Evolutionary conservation across 148 eudicot genomes (phyloP).

Genomic region (Vaccinium myrtillus): DNA sequence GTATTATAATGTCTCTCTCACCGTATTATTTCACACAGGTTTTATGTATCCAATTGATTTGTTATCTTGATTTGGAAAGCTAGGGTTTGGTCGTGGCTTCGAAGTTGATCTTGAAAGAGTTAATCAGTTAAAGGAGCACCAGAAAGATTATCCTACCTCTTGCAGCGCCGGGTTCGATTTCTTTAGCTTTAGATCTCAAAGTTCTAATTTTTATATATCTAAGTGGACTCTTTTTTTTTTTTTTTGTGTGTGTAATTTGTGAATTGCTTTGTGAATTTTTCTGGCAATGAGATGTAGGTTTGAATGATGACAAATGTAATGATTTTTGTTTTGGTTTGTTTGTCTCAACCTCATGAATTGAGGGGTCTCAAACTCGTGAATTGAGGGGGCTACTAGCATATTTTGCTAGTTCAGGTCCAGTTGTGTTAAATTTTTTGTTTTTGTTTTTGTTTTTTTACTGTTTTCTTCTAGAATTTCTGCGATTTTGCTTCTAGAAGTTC

Average conservation of each 20-base stretch:
- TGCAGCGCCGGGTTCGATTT: conserved; percentile 42
- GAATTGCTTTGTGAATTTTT: not conserved
- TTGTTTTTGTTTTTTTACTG: not conserved
- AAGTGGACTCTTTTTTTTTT: not conserved
- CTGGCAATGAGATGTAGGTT: not conserved
- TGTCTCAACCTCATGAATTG: too few relatives aligned
- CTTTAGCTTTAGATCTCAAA: not conserved
- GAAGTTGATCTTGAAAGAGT: conserved; percentile 50
- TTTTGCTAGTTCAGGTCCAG: not conserved
- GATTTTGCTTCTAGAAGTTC: not conserved
- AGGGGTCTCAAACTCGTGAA: not conserved
- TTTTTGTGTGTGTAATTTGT: not conserved
- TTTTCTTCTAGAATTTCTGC: not conserved
- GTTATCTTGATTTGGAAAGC: not conserved
- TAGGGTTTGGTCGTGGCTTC: conserved; percentile 46
- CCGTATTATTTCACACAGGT: too few relatives aligned
- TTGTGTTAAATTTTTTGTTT: not conserved
- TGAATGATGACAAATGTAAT: not conserved
- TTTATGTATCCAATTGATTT: too few relatives aligned
- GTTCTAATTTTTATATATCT: not conserved
- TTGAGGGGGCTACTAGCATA: not conserved
- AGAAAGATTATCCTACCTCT: conserved; percentile 48
- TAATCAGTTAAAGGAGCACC: too few relatives aligned
- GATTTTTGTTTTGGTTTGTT: not conserved
- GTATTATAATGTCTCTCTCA: too few relatives aligned